phyloP scores from a whole-genome alignment of 1,284 basidiomycete species.

The Apiotrichum laibachii region DNA sequence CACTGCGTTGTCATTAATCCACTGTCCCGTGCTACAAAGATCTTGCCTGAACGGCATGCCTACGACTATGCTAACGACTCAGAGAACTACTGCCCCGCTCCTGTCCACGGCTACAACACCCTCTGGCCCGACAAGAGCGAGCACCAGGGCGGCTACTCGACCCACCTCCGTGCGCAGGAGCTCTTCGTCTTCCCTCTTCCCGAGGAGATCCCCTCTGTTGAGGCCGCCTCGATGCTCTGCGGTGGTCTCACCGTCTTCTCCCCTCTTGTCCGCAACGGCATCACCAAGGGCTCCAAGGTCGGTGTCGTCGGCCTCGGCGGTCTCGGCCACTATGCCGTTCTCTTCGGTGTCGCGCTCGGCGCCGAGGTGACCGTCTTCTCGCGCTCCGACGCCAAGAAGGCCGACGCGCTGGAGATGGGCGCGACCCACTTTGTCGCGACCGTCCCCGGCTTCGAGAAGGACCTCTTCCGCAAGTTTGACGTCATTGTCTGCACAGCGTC shows the following conservation, averaged over 20 bases:
- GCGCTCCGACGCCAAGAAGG: slow-evolving; percentile 62
- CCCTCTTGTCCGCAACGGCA: slow-evolving; percentile 62
- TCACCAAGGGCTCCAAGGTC: slow-evolving; percentile 64
- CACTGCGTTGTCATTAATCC: no score
- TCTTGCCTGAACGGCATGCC: no score
- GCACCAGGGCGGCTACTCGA: slow-evolving; percentile 61
- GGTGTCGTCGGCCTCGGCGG: slow-evolving; percentile 67
- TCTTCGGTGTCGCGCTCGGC: slow-evolving; percentile 61
- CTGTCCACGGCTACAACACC: slow-evolving; percentile 52
- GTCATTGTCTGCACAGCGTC: slow-evolving; percentile 61
- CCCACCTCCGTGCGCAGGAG: slow-evolving; percentile 64
- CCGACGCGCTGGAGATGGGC: slow-evolving; percentile 65
- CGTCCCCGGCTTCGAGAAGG: slow-evolving; percentile 54
- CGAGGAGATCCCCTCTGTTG: slow-evolving; percentile 57
- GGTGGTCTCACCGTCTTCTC: slow-evolving; percentile 67
- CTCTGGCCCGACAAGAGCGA: slow-evolving; percentile 58
- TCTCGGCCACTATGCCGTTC: slow-evolving; percentile 60
- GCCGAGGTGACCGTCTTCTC: slow-evolving; percentile 66
- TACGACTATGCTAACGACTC: neutral
- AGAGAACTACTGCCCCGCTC: slow-evolving; percentile 53
- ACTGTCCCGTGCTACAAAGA: no score
- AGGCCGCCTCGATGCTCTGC: slow-evolving; percentile 59
- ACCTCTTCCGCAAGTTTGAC: slow-evolving; percentile 57
- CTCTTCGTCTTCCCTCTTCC: slow-evolving; percentile 70
- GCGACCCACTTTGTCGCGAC: slow-evolving; percentile 58